These are phyloP conservation scores for Poa annua DNA, from an alignment of 176 grass and related monocot genomes.

Conservation along the genomic window DNA sequence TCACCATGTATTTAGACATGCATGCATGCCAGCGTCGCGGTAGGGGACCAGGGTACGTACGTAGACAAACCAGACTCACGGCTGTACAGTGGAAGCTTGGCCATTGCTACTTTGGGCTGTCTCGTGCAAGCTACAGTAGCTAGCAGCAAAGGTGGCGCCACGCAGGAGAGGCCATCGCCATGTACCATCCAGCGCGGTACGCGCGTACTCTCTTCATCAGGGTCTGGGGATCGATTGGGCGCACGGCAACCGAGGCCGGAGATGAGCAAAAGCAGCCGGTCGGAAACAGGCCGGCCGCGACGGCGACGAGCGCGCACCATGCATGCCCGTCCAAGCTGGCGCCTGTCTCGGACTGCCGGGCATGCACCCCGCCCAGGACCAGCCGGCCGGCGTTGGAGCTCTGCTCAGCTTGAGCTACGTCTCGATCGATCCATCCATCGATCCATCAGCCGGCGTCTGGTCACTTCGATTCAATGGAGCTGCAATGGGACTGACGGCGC, in stretches of 20 bases:
- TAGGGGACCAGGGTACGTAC: too few species aligned
- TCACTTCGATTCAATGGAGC: background rate
- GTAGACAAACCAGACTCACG: too few species aligned
- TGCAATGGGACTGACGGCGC: too few species aligned
- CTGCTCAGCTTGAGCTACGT: background rate
- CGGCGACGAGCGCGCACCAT: background rate
- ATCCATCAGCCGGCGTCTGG: background rate
- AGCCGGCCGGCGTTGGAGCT: background rate
- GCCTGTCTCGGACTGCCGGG: background rate
- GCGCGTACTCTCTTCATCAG: background rate
- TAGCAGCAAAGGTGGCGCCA: slow-evolving; percentile 20
- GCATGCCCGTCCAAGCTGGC: background rate
- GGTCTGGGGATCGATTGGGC: slow-evolving; percentile 27
- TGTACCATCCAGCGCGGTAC: too few species aligned
- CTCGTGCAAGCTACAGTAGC: background rate
- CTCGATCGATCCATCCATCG: background rate
- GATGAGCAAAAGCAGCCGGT: background rate
- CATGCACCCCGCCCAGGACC: too few species aligned
- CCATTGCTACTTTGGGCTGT: slow-evolving; percentile 38
- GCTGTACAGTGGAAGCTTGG: slow-evolving; percentile 18
- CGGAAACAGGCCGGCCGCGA: slow-evolving; percentile 12
- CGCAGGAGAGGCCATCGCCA: background rate
- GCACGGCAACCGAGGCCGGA: slow-evolving; percentile 43
- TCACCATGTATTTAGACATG: too few species aligned
- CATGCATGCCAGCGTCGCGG: too few species aligned